Percentiles rank a stretch among this genome's conserved stretches.
phyloP scores from a whole-genome alignment of 768 basidiomycete species.

The Boletus bicolor region DNA sequence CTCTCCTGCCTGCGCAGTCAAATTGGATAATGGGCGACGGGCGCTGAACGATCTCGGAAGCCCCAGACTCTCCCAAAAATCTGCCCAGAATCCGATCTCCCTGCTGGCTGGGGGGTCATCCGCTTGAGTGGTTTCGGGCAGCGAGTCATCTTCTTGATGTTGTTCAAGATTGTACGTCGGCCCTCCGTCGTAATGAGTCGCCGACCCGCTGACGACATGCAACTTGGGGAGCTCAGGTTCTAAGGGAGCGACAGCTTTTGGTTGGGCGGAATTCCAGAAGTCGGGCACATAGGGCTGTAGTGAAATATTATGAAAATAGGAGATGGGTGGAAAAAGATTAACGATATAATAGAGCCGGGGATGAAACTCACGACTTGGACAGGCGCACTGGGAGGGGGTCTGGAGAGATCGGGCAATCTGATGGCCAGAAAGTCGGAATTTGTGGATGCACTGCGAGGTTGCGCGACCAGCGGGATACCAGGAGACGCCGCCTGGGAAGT shows the following conservation, averaged over 20 bases:
- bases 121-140: neutral
- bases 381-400: conserved; percentile 39
- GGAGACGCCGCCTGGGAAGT: conserved; percentile 34
- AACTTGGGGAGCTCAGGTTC: conserved; percentile 42
- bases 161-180: conserved; percentile 42
- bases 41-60: conserved; percentile 33
- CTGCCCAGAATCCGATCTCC: conserved; percentile 27
- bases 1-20: conserved; percentile 14
- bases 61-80: conserved; percentile 37
- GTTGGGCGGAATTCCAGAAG: conserved; percentile 53
- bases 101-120: conserved; percentile 15
- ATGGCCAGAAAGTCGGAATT: conserved; percentile 43
- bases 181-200: conserved; percentile 46
- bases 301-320: neutral
- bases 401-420: conserved; percentile 54
- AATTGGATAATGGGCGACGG: conserved; percentile 13
- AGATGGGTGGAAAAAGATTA: neutral
- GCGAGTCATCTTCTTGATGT: conserved; percentile 7
- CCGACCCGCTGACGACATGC: conserved; percentile 46
- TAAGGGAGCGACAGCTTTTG: conserved; percentile 28
- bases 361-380: conserved; percentile 55
- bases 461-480: conserved; percentile 41
- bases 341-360: conserved; percentile 3
- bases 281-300: conserved; percentile 57
- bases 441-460: conserved; percentile 10